phyloP scores from a whole-genome alignment of 2,329 filamentous ascomycete genomes.

The Ceratocystis cubensis region DNA sequence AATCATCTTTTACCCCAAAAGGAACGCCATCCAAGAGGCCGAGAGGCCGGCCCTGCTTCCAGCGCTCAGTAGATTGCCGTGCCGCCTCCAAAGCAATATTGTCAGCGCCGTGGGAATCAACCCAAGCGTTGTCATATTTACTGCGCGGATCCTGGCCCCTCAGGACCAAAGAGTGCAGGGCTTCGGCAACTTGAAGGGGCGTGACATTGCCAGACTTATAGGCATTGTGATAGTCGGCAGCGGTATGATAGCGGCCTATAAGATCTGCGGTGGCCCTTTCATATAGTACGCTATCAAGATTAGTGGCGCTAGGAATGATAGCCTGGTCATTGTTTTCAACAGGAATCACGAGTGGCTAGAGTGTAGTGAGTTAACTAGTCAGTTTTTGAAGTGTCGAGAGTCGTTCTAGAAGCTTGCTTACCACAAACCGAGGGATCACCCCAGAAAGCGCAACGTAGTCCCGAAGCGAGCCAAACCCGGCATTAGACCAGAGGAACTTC shows the following conservation, averaged over 20 bases:
- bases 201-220: constrained; percentile 60
- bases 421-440: constrained; percentile 17
- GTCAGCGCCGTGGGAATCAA: constrained; percentile 45
- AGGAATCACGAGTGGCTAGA: constrained; percentile 45
- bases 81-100: constrained; percentile 56
- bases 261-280: constrained; percentile 32
- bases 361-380: background rate
- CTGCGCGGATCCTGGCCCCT: constrained; percentile 41
- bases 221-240: constrained; percentile 62
- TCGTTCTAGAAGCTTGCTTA: constrained; percentile 20
- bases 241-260: constrained; percentile 50
- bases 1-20: constrained; percentile 73
- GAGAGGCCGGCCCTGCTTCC: constrained; percentile 50
- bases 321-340: constrained; percentile 29
- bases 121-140: constrained; percentile 59
- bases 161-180: constrained; percentile 57
- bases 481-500: constrained; percentile 21
- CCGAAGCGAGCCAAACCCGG: constrained; percentile 18
- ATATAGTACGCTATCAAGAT: constrained; percentile 33
- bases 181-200: constrained; percentile 57
- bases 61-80: constrained; percentile 59
- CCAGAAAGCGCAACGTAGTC: constrained; percentile 12
- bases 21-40: constrained; percentile 70
- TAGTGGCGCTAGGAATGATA: constrained; percentile 27
- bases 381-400: background rate